A percentile compares a stretch with the other conserved stretches of the same genome.
Conservation (phyloP, 2,329 filamentous ascomycete species). For the Penicillium sp. region DNA sequence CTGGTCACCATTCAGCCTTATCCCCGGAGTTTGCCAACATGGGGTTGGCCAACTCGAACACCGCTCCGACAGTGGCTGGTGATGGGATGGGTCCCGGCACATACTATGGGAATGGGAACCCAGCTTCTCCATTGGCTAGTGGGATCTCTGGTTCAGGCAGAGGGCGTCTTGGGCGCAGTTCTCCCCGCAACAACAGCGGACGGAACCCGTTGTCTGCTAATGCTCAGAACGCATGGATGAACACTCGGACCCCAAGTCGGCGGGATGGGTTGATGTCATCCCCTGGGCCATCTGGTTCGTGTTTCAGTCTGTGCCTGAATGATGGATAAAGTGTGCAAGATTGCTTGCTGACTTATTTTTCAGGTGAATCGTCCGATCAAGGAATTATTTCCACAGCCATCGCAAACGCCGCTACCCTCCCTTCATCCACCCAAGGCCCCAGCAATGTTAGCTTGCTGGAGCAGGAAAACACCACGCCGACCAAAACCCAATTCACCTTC, state of each 20-base stretch:
- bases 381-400: conserved; percentile 93
- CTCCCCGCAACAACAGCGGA: conserved; percentile 50
- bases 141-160: conserved; percentile 83
- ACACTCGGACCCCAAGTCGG: conserved; percentile 50
- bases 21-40: conserved; percentile 65
- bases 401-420: conserved; percentile 75
- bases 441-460: conserved; percentile 78
- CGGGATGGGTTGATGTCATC: conserved; percentile 48
- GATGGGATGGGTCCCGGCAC: conserved; percentile 50
- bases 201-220: conserved; percentile 64
- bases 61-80: conserved; percentile 46
- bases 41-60: conserved; percentile 53
- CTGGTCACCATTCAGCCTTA: conserved; percentile 57
- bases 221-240: conserved; percentile 56
- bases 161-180: conserved; percentile 72
- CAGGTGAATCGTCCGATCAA: conserved; percentile 52
- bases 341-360: conserved; percentile 12
- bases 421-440: conserved; percentile 61
- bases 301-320: neutral
- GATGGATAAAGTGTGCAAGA: neutral
- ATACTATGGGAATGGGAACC: conserved; percentile 58
- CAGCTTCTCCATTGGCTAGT: conserved; percentile 57
- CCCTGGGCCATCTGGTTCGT: conserved; percentile 40
- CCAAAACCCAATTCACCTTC: conserved; percentile 91
- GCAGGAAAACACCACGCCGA: conserved; percentile 65